phyloP scores from a whole-genome alignment of 108 stramenopile species.

The Nitzschia sp. region DNA sequence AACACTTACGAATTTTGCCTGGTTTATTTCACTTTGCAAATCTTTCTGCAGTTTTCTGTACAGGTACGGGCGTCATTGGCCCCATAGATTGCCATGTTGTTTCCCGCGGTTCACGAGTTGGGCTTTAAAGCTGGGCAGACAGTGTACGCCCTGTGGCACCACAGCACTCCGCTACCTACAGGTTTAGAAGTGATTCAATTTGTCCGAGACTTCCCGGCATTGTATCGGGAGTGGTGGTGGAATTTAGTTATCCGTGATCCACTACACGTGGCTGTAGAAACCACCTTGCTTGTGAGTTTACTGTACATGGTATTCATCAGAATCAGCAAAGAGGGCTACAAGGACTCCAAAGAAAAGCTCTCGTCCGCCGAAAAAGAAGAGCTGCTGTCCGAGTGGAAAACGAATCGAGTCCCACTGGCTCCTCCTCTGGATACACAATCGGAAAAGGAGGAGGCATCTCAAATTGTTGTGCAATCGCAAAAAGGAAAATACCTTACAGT shows the following conservation, averaged over 20 bases:
- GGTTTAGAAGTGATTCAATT: constrained; percentile 5
- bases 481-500: constrained; percentile 32
- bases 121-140: constrained; percentile 40
- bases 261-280: constrained; percentile 95
- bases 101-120: constrained; percentile 38
- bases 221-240: constrained; percentile 85
- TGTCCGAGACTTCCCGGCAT: constrained; percentile 43
- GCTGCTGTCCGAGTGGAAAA: constrained; percentile 90
- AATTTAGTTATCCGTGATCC: constrained; percentile 82
- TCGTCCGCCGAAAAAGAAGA: constrained; percentile 72
- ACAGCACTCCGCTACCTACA: constrained; percentile 15
- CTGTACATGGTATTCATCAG: constrained; percentile 77
- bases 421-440: constrained; percentile 17
- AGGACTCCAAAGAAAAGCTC: constrained; percentile 51
- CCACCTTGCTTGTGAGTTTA: constrained; percentile 83
- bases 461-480: constrained; percentile 39
- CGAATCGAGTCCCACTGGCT: constrained; percentile 76
- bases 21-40: too few species aligned
- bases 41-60: too few species aligned
- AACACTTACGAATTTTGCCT: too few species aligned
- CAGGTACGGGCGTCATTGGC: too few species aligned
- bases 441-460: constrained; percentile 6
- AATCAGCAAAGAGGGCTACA: constrained; percentile 49
- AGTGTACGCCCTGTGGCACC: constrained; percentile 12
- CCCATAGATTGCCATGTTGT: constrained; percentile 32